Percentiles rank a stretch among this genome's conserved stretches.
Evolutionary conservation across 805 yeast genomes (phyloP).

Genomic region (Kodamaea sagamina): DNA sequence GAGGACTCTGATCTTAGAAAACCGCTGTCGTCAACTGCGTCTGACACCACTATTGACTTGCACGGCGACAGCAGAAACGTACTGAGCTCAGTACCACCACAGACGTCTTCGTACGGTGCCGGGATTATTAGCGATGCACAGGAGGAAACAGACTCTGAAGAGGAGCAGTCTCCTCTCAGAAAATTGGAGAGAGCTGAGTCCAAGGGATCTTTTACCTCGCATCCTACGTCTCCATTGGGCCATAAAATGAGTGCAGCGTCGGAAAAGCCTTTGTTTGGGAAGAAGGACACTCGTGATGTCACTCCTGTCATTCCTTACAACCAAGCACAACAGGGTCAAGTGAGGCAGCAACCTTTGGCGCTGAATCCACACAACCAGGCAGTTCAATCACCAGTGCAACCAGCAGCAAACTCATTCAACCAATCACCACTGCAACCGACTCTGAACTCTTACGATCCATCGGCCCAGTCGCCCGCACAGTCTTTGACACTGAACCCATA

Average conservation of each 20-base stretch:
- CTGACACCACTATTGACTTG: slow-evolving; percentile 14
- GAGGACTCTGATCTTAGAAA: slow-evolving; percentile 2
- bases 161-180: slow-evolving; percentile 11
- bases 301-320: not conserved
- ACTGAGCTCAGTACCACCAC: not conserved
- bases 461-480: not conserved
- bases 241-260: not conserved
- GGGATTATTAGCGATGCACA: not conserved
- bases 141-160: slow-evolving; percentile 6
- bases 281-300: not conserved
- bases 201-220: not conserved
- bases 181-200: slow-evolving; percentile 12
- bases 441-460: not conserved
- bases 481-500: too few species aligned
- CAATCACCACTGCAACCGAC: not conserved
- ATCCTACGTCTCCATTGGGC: slow-evolving; percentile 11
- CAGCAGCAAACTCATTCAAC: not conserved
- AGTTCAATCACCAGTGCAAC: not conserved
- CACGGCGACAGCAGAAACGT: slow-evolving; percentile 5
- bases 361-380: not conserved
- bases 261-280: not conserved
- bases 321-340: too few species aligned
- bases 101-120: not conserved
- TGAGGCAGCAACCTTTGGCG: not conserved
- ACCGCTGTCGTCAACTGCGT: slow-evolving; percentile 13